A percentile compares a stretch with the other conserved stretches of the same genome.
Conservation (phyloP, 495 filamentous ascomycete genomes). For the Trichoderma parareesei region DNA sequence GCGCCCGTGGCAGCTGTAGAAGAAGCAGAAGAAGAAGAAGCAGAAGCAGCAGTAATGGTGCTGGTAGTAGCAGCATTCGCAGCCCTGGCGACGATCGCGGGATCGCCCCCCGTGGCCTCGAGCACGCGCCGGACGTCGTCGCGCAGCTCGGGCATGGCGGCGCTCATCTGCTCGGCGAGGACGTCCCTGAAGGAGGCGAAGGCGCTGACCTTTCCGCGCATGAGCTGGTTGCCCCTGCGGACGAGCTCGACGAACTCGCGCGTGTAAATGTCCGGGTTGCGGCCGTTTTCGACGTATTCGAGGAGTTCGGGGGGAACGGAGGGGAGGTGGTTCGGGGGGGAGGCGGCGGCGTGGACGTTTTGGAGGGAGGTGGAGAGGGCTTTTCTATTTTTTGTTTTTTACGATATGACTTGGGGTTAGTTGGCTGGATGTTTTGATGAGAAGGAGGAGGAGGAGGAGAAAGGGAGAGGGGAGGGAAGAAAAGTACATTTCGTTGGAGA, state of each 20-base stretch:
- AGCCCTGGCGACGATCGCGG: constrained; percentile 3
- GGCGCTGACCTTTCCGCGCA: constrained; percentile 76
- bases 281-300: constrained; percentile 82
- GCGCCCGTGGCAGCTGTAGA: no score
- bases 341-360: constrained; percentile 39
- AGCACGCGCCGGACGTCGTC: constrained; percentile 62
- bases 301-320: constrained; percentile 81
- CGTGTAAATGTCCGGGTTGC: constrained; percentile 98
- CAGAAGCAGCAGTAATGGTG: no score
- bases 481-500: constrained; percentile 32
- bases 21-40: no score
- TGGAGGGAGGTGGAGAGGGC: constrained; percentile 27
- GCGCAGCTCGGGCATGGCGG: constrained; percentile 66
- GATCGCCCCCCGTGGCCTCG: constrained; percentile 25
- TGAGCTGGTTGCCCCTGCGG: constrained; percentile 70
- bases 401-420: neutral
- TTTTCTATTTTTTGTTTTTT: constrained; percentile 11
- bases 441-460: neutral
- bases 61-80: neutral
- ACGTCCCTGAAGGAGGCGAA: constrained; percentile 75
- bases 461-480: neutral
- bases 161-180: constrained; percentile 69
- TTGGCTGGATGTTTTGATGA: neutral
- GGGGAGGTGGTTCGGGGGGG: constrained; percentile 27
- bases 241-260: constrained; percentile 92